Evolutionary conservation across 768 basidiomycete species (phyloP).

Genomic region (Xanthoconium stramineum): DNA sequence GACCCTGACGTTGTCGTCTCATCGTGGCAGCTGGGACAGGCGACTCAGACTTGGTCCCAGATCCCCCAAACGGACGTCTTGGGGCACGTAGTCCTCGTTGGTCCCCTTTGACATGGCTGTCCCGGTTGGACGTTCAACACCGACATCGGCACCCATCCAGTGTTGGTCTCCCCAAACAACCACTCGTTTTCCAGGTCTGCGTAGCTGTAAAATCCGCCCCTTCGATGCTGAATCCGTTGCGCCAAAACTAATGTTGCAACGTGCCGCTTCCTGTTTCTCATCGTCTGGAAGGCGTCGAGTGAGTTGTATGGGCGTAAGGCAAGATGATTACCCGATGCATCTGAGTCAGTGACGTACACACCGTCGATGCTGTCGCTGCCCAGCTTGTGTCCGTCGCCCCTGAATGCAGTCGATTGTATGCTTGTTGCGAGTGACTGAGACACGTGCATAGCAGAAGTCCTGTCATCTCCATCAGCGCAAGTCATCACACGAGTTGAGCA

Average conservation of each 20-base stretch:
- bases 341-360: slow-evolving; percentile 71
- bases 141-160: slow-evolving; percentile 76
- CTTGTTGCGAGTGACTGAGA: slow-evolving; percentile 13
- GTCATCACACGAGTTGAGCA: neutral
- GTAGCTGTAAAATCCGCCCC: slow-evolving; percentile 85
- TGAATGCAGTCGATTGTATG: slow-evolving; percentile 41
- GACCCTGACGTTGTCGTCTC: slow-evolving; percentile 52
- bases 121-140: slow-evolving; percentile 70
- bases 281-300: slow-evolving; percentile 1
- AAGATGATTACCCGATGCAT: slow-evolving; percentile 27
- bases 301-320: neutral
- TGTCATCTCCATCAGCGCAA: slow-evolving; percentile 4
- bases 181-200: slow-evolving; percentile 71
- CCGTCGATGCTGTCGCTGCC: slow-evolving; percentile 90
- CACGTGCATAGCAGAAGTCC: slow-evolving; percentile 19
- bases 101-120: slow-evolving; percentile 72
- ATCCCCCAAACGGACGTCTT: slow-evolving; percentile 60
- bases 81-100: slow-evolving; percentile 68
- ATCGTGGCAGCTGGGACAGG: slow-evolving; percentile 47
- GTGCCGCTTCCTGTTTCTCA: slow-evolving; percentile 52
- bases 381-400: slow-evolving; percentile 76
- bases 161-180: slow-evolving; percentile 71
- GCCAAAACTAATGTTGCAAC: slow-evolving; percentile 87
- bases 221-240: slow-evolving; percentile 88
- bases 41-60: slow-evolving; percentile 80